A percentile compares a stretch with the other conserved stretches of the same genome.
These are phyloP conservation scores for Xanthoconium stramineum DNA, from an alignment of 768 basidiomycete species.

Conservation along the genomic window DNA sequence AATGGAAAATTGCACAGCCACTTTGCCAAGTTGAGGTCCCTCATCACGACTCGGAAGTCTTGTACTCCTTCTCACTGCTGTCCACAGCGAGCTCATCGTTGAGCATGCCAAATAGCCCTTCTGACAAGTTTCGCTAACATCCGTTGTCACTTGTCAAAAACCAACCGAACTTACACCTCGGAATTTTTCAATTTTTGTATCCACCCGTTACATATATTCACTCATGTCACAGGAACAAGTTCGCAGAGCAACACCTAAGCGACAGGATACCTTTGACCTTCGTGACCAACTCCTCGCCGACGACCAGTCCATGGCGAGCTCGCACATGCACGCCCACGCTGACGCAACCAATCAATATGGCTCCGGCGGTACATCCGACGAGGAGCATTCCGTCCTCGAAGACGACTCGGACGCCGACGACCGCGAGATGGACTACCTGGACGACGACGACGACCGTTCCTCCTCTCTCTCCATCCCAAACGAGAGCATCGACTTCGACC, in stretches of 20 bases:
- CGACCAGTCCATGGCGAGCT: constrained; percentile 46
- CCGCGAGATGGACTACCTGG: constrained; percentile 59
- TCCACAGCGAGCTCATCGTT: constrained; percentile 10
- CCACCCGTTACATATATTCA: neutral
- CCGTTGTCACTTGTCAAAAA: neutral
- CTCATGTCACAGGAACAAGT: constrained; percentile 31
- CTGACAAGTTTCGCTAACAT: neutral
- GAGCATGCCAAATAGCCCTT: constrained; percentile 19
- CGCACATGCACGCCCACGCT: constrained; percentile 46
- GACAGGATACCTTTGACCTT: constrained; percentile 70
- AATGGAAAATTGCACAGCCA: constrained; percentile 17
- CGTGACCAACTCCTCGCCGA: constrained; percentile 58
- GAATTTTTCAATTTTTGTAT: constrained; percentile 1
- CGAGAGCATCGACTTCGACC: constrained; percentile 90
- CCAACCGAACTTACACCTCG: neutral
- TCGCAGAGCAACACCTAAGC: constrained; percentile 23
- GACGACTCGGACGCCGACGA: constrained; percentile 80
- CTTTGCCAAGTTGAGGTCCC: neutral
- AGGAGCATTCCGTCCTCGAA: constrained; percentile 79
- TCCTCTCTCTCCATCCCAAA: constrained; percentile 85
- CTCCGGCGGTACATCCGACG: constrained; percentile 52
- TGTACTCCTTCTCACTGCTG: constrained; percentile 1
- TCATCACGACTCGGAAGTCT: too few species aligned
- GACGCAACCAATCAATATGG: constrained; percentile 41
- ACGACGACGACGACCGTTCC: constrained; percentile 75